Percentiles rank a stretch among this genome's conserved stretches.
Conservation (phyloP, 805 yeast genomes). For the Lachancea fermentati region DNA sequence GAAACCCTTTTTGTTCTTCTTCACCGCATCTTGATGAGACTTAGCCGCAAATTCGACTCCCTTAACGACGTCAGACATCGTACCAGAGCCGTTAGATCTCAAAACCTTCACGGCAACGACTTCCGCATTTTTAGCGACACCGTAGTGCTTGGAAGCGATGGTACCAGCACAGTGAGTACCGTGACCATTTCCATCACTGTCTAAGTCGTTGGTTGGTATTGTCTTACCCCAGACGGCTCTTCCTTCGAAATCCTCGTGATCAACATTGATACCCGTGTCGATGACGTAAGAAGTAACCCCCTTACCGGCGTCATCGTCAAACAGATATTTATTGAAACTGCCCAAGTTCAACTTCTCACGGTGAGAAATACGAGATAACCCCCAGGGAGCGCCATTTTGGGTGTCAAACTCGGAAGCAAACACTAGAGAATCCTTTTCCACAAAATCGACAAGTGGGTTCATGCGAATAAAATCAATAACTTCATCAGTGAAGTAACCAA, state of each 20-base stretch:
- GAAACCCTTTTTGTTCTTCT: constrained; percentile 54
- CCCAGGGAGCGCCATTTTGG: constrained; percentile 92
- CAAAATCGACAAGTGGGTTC: constrained; percentile 58
- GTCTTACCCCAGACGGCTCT: constrained; percentile 87
- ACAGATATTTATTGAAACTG: constrained; percentile 66
- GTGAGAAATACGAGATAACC: constrained; percentile 85
- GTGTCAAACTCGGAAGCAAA: constrained; percentile 55
- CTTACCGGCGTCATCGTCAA: constrained; percentile 67
- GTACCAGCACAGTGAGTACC: constrained; percentile 99
- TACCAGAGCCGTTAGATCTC: constrained; percentile 76
- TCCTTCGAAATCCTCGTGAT: constrained; percentile 74
- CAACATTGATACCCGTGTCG: constrained; percentile 80
- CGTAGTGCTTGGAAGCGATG: constrained; percentile 71
- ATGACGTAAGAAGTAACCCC: constrained; percentile 84
- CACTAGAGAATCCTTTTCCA: constrained; percentile 73
- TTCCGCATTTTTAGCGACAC: constrained; percentile 77
- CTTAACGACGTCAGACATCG: constrained; percentile 77
- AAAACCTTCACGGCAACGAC: constrained; percentile 81
- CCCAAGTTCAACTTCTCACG: constrained; percentile 63
- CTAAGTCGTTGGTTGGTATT: constrained; percentile 64
- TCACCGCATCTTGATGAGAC: constrained; percentile 49
- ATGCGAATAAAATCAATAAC: constrained; percentile 69
- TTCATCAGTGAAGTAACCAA: constrained; percentile 75
- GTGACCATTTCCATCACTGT: constrained; percentile 83
- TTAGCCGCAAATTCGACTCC: constrained; percentile 84